phyloP scores from a whole-genome alignment of 176 grass and related monocot genomes.

The Triticum turgidum region DNA sequence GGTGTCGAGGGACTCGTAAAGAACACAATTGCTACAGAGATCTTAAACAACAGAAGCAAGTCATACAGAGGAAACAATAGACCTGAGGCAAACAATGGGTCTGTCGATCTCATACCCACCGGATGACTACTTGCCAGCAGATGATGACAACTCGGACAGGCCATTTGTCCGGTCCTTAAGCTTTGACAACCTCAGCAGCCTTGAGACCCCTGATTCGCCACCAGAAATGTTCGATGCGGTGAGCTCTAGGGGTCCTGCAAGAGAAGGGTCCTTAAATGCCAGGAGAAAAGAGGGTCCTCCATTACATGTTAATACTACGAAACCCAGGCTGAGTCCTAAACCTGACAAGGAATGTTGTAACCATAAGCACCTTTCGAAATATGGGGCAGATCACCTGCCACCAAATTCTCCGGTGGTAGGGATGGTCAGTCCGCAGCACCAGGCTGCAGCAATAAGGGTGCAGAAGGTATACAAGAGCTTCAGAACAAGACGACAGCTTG shows the following conservation, averaged over 20 bases:
- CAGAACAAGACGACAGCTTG: conserved; percentile 78
- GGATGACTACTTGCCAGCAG: conserved; percentile 51
- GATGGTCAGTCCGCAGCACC: conserved; percentile 57
- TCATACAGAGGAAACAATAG: neutral
- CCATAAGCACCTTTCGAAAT: conserved; percentile 41
- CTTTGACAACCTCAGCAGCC: conserved; percentile 42
- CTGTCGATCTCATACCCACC: conserved; percentile 68
- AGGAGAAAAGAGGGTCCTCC: conserved; percentile 50
- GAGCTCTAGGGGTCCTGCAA: conserved; percentile 34
- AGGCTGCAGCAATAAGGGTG: conserved; percentile 66
- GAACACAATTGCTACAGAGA: neutral
- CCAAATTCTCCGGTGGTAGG: conserved; percentile 39
- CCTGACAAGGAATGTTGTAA: conserved; percentile 27
- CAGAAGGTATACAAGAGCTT: conserved; percentile 96
- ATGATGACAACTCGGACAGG: conserved; percentile 37
- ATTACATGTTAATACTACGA: conserved; percentile 40
- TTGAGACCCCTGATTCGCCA: conserved; percentile 41
- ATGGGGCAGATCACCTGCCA: conserved; percentile 38
- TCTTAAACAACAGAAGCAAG: conserved; percentile 12
- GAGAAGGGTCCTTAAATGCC: conserved; percentile 62
- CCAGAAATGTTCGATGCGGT: conserved; percentile 7
- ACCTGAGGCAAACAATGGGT: conserved; percentile 41
- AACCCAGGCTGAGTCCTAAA: conserved; percentile 46
- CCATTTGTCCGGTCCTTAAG: conserved; percentile 60
- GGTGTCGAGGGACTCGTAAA: neutral